A percentile compares a stretch with the other conserved stretches of the same genome.
Conservation (phyloP, 2,329 filamentous ascomycete species). For the Claviceps monticola region DNA sequence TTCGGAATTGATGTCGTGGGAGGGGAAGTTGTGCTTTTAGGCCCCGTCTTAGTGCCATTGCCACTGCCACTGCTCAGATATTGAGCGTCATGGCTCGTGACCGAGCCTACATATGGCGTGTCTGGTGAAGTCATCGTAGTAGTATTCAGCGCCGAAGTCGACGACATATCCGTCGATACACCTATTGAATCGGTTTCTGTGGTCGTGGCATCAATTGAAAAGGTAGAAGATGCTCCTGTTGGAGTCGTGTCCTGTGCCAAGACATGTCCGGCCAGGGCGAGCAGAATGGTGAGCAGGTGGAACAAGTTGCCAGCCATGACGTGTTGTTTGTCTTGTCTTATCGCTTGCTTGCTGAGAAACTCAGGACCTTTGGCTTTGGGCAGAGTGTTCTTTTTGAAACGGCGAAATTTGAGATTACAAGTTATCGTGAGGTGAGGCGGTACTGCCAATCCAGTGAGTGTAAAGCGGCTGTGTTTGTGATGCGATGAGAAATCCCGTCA, state of each 20-base stretch:
- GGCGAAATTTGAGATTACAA: too few species aligned
- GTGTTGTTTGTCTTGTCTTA: background rate
- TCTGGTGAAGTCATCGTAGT: background rate
- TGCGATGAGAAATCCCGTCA: background rate
- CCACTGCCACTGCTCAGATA: too few species aligned
- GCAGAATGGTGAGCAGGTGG: slow-evolving; percentile 1
- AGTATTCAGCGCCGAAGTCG: background rate
- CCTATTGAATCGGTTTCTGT: background rate
- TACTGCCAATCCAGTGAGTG: background rate
- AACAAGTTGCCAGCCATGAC: slow-evolving; percentile 2
- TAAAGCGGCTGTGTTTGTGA: background rate
- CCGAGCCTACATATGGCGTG: background rate
- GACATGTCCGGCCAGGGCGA: background rate
- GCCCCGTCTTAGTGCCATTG: background rate
- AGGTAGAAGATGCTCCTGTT: background rate
- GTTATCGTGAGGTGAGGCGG: too few species aligned
- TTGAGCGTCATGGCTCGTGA: background rate
- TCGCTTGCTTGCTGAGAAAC: too few species aligned
- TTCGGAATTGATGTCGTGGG: background rate
- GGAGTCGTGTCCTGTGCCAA: slow-evolving; percentile 1
- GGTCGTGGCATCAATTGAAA: background rate
- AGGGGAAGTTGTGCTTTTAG: too few species aligned
- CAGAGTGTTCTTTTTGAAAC: too few species aligned
- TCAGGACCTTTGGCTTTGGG: too few species aligned
- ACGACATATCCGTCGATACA: background rate